Conservation (phyloP, 331 rosid species). For the Pyracantha coccinea region DNA sequence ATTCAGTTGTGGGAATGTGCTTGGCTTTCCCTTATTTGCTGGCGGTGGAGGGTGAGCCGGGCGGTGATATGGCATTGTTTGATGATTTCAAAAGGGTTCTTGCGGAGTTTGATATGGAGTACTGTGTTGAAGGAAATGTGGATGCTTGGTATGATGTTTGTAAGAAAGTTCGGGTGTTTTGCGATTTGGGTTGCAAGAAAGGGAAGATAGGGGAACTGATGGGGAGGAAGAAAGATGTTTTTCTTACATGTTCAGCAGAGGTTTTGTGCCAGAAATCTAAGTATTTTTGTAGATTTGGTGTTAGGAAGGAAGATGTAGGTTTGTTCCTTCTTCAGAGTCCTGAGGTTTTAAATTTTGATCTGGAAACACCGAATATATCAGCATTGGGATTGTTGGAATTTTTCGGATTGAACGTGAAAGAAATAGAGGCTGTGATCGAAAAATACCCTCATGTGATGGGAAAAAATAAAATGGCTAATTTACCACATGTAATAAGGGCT, state of each 20-base stretch:
- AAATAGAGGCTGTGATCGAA: conserved; percentile 19
- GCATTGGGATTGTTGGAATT: conserved; percentile 51
- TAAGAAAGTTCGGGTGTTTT: conserved; percentile 54
- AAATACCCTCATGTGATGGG: conserved; percentile 51
- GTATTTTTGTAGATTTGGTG: conserved; percentile 53
- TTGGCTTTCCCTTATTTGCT: conserved; percentile 64
- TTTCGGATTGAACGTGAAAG: conserved; percentile 36
- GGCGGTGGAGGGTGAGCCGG: conserved; percentile 16
- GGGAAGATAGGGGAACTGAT: conserved; percentile 33
- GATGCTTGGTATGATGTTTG: conserved; percentile 51
- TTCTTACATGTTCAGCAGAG: conserved; percentile 40
- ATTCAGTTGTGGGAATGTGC: conserved; percentile 50
- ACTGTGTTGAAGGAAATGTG: conserved; percentile 48
- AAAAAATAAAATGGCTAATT: conserved; percentile 49
- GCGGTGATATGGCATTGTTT: conserved; percentile 28
- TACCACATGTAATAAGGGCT: conserved; percentile 70
- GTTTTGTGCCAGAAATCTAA: conserved; percentile 28
- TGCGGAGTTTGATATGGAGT: conserved; percentile 40
- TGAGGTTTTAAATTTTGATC: conserved; percentile 43
- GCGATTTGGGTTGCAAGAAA: conserved; percentile 38
- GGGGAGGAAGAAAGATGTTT: conserved; percentile 30
- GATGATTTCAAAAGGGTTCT: conserved; percentile 36
- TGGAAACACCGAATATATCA: conserved; percentile 36
- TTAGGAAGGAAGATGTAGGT: conserved; percentile 39
- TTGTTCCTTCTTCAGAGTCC: conserved; percentile 40